Evolutionary conservation across 2,329 filamentous ascomycete genomes (phyloP), one percentile per base, ranked within the genome.

Genomic region (Penicillium paneum): DNA sequence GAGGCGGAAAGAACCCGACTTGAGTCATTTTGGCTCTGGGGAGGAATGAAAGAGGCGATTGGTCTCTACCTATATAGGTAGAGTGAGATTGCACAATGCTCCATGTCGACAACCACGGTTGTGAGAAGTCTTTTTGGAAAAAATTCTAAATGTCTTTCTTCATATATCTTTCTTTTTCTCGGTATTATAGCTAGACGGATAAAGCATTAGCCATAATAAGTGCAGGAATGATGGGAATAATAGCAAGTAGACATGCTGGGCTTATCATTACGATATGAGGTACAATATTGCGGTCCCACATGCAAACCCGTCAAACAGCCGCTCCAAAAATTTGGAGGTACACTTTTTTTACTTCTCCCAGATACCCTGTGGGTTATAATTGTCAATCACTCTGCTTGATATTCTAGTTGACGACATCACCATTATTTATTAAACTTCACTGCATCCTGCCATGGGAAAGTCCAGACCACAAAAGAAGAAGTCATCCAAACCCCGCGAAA

Each of bases 401-500:
- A 19, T 48, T 49, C 8, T 44, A 46, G 10, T 53, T 7, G 15
- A 41, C 28, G 7, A 24, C 17, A 24, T 48, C 31, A 41, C 29
- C 5, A 15, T 38, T 36, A 38, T 39, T 42, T 52, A 24, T 42
- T 36, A 10, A 36, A 56, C 12, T 50, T 51, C 19, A 34, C 8
- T 31, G 32, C 44, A 32, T 55, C 44, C 59, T 60, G 72, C 51
- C 60, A 82, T 83, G 79, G 79, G 76, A 60, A 81, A 80, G 71
- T 78, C 79, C 49, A 79, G 78, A 69, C 75, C 78, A 51, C 73
- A 76, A 54, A 73, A 73, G 64, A 80, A 73, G 55, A 76, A 75
- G 57, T 64, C 70, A 55, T 69, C 72, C 44, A 74, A 73, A 55
- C 68, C 70, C 52, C 72, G 70, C 56, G 60, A 70, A 67, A 78